Evolutionary conservation across 257 asterid genomes (phyloP).

Genomic region (Leptodermis oblonga): DNA sequence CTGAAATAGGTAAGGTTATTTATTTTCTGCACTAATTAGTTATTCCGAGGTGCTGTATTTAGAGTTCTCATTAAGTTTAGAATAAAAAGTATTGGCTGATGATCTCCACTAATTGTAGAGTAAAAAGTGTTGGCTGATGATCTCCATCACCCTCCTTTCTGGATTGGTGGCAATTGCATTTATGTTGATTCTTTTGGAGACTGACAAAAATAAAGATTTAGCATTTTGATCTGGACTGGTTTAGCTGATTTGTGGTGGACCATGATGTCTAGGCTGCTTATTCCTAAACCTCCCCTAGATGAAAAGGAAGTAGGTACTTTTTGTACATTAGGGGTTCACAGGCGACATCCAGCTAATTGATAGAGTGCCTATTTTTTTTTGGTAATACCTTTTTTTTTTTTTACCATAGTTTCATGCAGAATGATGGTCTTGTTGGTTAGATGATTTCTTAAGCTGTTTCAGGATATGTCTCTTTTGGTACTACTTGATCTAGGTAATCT

Average conservation of each 20-base stretch:
- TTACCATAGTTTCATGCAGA: neutral
- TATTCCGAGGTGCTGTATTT: neutral
- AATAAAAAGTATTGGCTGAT: no score
- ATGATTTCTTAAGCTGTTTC: neutral
- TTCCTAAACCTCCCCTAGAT: neutral
- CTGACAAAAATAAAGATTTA: neutral
- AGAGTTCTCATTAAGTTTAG: neutral
- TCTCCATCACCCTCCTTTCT: neutral
- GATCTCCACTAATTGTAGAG: neutral
- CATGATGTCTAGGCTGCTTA: neutral
- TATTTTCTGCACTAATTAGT: neutral
- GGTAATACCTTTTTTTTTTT: neutral
- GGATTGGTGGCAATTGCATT: neutral
- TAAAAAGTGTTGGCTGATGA: neutral
- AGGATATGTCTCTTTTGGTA: neutral
- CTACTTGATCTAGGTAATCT: neutral
- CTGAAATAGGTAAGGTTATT: slow-evolving; percentile 63
- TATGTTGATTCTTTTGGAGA: neutral
- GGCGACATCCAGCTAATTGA: neutral
- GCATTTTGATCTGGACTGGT: neutral
- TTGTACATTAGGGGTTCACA: neutral
- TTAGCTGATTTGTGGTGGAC: neutral
- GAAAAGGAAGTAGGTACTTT: neutral
- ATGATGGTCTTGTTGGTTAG: neutral
- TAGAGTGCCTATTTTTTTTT: neutral